Evolutionary conservation across 306 rosid genomes (phyloP), one percentile per base, ranked within the genome.

Genomic region (Urtica urens): DNA sequence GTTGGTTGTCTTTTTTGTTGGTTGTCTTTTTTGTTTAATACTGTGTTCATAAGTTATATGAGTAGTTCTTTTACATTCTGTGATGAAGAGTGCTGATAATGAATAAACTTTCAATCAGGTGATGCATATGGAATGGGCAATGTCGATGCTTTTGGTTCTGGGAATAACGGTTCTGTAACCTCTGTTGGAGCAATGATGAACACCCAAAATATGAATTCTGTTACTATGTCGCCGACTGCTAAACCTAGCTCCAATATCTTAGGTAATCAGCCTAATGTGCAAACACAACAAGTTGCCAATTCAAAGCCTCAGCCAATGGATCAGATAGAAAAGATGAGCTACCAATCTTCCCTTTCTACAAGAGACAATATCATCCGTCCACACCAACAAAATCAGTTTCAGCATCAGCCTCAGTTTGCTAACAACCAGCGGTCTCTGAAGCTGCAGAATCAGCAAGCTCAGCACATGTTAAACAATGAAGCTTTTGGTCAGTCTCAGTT

Each of bases 141-240:
- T 72, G 66, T 63, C 23, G 95, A 85, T 47, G 60, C 87, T 22
- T 79, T 73, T 77, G 74, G 70, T 39, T 69, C 93, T 53, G 94
- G 90, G 59, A 79, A 72, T 69, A 79, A 75, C 71, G 64, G 78
- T 16, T 52, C 85, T 54, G 68, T 61, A 8, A 43, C 87, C 38
- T 71, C 96, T 42, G 77, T 69, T 61, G 99, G 99, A 41, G 62
- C 94, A 55, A 47, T 75, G 86, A 63, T 69, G 78, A 82, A 72
- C 65, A 53, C 83, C 56, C 94, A 82, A 68, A 92, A 65, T 60
- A 60, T 63, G 44, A 75, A 53, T 63, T 64, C 94, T 51, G 78
- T 74, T 33, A 82, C 67, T 35, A 57, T 78, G 57, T 72, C 87
- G 25, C 59, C 93, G 42, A 39, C 73, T 14, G 59, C 94, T 63